Base-by-base conservation (phyloP, 148 eudicot species). In the Limonium bicolor region DNA sequence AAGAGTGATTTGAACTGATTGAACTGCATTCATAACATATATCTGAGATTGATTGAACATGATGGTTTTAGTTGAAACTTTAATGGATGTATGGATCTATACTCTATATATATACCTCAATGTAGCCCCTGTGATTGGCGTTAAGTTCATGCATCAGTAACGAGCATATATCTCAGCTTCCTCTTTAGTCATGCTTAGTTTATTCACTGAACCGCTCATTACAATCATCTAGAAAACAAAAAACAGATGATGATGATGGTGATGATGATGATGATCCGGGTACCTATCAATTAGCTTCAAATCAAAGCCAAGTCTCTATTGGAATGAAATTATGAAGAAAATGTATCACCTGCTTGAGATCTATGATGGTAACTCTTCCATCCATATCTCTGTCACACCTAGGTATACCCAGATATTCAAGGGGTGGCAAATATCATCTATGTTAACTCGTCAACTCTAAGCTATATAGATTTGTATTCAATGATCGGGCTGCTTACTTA, bases 341-440 rank as follows among this genome's bases (percentile, higher is more conserved):
- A 2, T 7, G 20, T 20, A 10, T 19, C 12, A 66, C 72, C 72
- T 62, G 51, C 39, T 48, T 62, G 21, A 68, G 12, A 41, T 68
- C 73, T 26, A 5, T 10, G 21, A 36, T 50, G 8, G 58, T 47
- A 22, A 58, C 27, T 24, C 36, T 67, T 27, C 68, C 68, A 44
- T 62, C 66, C 63, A 52, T 61, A 17, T 57, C 55, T 41, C 22
- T 57, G 44, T 61, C 72, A 62, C 67, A 61, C 67, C 67, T 67
- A 29, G 4, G 3, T 4, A 10, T 31, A 6, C 12, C 6, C 9
- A 11, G 23, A 17, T 4, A 13, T 20, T 11, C 14, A 6, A 27
- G 16, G 8, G 20, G 29, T 37, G 2, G 5, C n/a, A 7, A 13
- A 4, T 2, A n/a, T 1, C 2, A 26, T 42, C 2, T 24, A 18